Conservation (phyloP, 805 yeast genomes). For the Ogataea haglerorum region DNA sequence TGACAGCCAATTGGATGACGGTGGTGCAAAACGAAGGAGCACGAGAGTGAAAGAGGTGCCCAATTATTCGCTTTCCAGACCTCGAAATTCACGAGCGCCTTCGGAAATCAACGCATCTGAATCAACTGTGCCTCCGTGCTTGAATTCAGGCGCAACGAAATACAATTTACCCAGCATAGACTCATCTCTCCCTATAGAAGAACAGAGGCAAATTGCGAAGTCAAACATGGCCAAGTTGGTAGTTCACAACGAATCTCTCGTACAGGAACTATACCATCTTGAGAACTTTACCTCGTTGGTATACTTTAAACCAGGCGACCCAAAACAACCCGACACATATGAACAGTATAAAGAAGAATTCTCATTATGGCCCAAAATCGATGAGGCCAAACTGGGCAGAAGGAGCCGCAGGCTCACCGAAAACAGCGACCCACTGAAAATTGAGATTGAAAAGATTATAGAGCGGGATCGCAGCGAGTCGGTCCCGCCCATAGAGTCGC, state of each 20-base stretch:
- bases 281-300: slow-evolving; percentile 57
- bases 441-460: slow-evolving; percentile 20
- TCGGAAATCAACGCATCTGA: neutral
- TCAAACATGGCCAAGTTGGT: slow-evolving; percentile 41
- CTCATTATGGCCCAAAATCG: slow-evolving; percentile 39
- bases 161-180: neutral
- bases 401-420: slow-evolving; percentile 25
- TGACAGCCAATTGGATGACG: slow-evolving; percentile 5
- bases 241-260: slow-evolving; percentile 44
- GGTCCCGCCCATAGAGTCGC: neutral
- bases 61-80: slow-evolving; percentile 3
- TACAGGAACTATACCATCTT: slow-evolving; percentile 63
- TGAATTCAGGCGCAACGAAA: neutral
- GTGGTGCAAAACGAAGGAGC: slow-evolving; percentile 3
- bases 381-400: slow-evolving; percentile 22
- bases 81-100: slow-evolving; percentile 1
- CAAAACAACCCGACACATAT: slow-evolving; percentile 35
- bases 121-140: slow-evolving; percentile 6
- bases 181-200: neutral
- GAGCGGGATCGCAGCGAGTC: slow-evolving; percentile 1
- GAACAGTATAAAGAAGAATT: slow-evolving; percentile 31
- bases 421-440: slow-evolving; percentile 23
- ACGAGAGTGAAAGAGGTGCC: slow-evolving; percentile 5
- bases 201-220: slow-evolving; percentile 9
- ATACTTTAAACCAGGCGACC: slow-evolving; percentile 54